Percentiles rank a stretch among this genome's conserved stretches.
These are phyloP conservation scores for Fonsecaea erecta DNA, from an alignment of 2,329 filamentous ascomycete species.

Conservation along the genomic window DNA sequence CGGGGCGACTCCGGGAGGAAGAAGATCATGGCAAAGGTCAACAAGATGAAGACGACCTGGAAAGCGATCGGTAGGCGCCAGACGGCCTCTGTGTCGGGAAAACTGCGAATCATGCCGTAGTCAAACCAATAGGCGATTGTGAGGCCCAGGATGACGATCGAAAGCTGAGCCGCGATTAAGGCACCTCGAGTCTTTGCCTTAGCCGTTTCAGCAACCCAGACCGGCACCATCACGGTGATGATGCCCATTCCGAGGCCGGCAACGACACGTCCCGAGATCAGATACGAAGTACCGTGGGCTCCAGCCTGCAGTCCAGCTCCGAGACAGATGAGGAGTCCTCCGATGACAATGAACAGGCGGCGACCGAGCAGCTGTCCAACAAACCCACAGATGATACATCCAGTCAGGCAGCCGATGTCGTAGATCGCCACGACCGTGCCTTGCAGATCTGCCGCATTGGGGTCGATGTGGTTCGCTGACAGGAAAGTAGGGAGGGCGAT, in stretches of 20 bases:
- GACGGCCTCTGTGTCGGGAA: conserved; percentile 21
- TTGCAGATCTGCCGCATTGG: conserved; percentile 51
- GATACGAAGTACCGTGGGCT: conserved; percentile 27
- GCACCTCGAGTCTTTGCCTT: conserved; percentile 24
- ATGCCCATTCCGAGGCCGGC: conserved; percentile 31
- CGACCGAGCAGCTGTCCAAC: conserved; percentile 46
- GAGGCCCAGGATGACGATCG: conserved; percentile 21
- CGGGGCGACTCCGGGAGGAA: conserved; percentile 47
- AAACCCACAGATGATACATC: conserved; percentile 46
- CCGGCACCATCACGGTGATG: conserved; percentile 29
- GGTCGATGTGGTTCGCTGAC: conserved; percentile 22
- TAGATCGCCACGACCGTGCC: conserved; percentile 57
- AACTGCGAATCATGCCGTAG: conserved; percentile 26
- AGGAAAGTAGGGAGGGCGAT: conserved; percentile 58
- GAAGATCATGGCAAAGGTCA: conserved; percentile 44
- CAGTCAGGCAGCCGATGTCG: conserved; percentile 50
- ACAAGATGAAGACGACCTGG: conserved; percentile 51
- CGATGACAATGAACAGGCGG: conserved; percentile 59
- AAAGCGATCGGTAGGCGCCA: conserved; percentile 56
- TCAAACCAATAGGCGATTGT: conserved; percentile 31
- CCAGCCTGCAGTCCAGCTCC: conserved; percentile 47
- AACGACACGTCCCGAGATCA: conserved; percentile 35
- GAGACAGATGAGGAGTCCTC: conserved; percentile 57
- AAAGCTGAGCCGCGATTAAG: conserved; percentile 29
- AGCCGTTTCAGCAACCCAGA: conserved; percentile 28